A percentile compares a stretch with the other conserved stretches of the same genome.
Evolutionary conservation across 164 flowering plant genomes (phyloP).

Genomic region (Taxillus chinensis): DNA sequence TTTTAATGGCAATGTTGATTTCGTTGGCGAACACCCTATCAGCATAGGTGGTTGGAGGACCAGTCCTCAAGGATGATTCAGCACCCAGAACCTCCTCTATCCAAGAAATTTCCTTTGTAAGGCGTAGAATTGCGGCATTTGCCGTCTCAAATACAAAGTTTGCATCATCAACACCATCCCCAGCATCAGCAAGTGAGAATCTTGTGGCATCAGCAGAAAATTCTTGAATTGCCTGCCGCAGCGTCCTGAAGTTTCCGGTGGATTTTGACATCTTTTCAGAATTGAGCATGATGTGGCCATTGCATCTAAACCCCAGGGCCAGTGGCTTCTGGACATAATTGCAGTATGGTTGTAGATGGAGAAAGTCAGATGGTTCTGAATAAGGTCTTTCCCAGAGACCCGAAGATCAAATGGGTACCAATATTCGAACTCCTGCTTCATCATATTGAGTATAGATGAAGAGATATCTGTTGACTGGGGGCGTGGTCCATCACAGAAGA

Average conservation of each 20-base stretch:
- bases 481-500: constrained; percentile 49
- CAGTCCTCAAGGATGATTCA: constrained; percentile 44
- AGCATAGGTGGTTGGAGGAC: constrained; percentile 62
- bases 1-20: constrained; percentile 60
- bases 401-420: constrained; percentile 95
- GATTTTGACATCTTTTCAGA: constrained; percentile 93
- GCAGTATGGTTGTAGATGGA: constrained; percentile 86
- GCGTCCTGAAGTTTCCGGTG: constrained; percentile 87
- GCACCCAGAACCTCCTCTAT: constrained; percentile 72
- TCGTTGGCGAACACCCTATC: constrained; percentile 79
- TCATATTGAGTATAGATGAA: constrained; percentile 41
- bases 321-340: constrained; percentile 43
- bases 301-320: constrained; percentile 85
- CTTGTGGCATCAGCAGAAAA: constrained; percentile 89
- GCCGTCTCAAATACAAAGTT: constrained; percentile 87
- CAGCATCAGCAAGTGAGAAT: constrained; percentile 90
- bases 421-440: constrained; percentile 92
- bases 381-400: constrained; percentile 89
- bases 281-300: constrained; percentile 90
- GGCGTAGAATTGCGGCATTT: constrained; percentile 74
- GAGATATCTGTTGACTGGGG: constrained; percentile 44
- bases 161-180: constrained; percentile 94
- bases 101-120: constrained; percentile 83
- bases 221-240: constrained; percentile 76
- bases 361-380: constrained; percentile 85